Percentiles rank a stretch among this genome's conserved stretches.
These are phyloP conservation scores for Termitomyces sp. DNA, from an alignment of 768 basidiomycete species.

Conservation along the genomic window DNA sequence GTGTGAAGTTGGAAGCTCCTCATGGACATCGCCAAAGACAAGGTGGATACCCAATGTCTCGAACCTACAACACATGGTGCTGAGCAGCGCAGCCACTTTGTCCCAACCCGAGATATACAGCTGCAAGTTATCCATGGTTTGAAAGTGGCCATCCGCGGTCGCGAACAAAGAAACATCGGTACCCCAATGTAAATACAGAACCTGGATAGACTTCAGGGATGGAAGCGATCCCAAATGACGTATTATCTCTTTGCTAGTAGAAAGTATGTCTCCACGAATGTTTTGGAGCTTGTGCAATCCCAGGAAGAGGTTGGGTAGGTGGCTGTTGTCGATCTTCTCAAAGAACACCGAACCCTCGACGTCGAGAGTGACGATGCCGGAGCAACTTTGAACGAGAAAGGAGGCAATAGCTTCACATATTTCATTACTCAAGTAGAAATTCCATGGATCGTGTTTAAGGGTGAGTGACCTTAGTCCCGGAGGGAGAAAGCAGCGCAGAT, in stretches of 20 bases:
- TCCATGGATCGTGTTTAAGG: neutral
- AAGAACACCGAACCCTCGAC: neutral
- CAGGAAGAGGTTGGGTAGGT: neutral
- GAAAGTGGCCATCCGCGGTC: neutral
- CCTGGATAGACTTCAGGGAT: neutral
- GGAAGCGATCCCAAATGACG: neutral
- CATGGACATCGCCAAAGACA: neutral
- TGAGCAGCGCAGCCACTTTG: neutral
- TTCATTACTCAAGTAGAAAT: neutral
- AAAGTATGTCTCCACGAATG: neutral
- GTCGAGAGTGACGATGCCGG: neutral
- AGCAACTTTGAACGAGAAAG: neutral
- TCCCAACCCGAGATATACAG: neutral
- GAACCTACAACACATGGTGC: neutral
- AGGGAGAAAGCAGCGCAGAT: neutral
- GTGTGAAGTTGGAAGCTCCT: neutral
- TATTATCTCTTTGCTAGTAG: neutral
- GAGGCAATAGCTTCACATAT: neutral
- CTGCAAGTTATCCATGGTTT: neutral
- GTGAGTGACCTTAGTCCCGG: neutral
- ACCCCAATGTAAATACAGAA: neutral
- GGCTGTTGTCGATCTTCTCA: neutral
- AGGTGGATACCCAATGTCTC: neutral
- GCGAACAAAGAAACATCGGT: neutral
- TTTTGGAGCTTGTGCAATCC: neutral